These are phyloP conservation scores for Naematelia encephala DNA, from an alignment of 768 basidiomycete genomes.

Conservation along the genomic window DNA sequence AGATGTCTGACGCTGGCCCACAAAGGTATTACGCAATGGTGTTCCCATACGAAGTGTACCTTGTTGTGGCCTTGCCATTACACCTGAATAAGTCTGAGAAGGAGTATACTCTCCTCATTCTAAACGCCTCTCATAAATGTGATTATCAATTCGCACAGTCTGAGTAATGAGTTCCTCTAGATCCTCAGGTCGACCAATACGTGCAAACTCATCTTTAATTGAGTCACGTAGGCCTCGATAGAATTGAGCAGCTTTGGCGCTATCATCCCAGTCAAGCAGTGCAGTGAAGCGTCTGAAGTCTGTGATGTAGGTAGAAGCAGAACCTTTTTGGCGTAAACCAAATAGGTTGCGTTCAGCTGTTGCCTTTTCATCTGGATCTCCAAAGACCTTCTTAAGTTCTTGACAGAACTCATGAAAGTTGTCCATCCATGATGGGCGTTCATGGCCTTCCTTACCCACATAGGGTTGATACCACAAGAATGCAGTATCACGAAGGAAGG, in stretches of 20 bases:
- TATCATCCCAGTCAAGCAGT: constrained; percentile 16
- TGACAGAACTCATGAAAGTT: constrained; percentile 12
- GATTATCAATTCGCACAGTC: constrained; percentile 17
- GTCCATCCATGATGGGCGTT: constrained; percentile 7
- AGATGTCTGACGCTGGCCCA: too few species aligned
- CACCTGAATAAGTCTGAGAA: too few species aligned
- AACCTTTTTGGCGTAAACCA: constrained; percentile 13
- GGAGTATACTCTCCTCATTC: constrained; percentile 13
- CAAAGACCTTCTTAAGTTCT: constrained; percentile 12
- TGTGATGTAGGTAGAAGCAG: constrained; percentile 12
- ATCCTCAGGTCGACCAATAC: constrained; percentile 3
- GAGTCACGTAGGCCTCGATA: constrained; percentile 21
- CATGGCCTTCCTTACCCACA: constrained; percentile 1
- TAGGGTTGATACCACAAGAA: constrained; percentile 22
- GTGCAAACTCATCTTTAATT: constrained; percentile 21
- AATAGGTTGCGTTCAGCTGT: constrained; percentile 17
- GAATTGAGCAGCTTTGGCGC: constrained; percentile 23
- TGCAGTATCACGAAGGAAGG: constrained; percentile 18
- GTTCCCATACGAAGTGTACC: too few species aligned
- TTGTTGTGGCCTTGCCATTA: too few species aligned
- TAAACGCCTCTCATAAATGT: constrained; percentile 12
- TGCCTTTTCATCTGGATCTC: constrained; percentile 15
- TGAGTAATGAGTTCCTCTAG: constrained; percentile 11
- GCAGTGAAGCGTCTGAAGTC: constrained; percentile 11
- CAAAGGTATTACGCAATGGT: too few species aligned